Evolutionary conservation across 2,329 filamentous ascomycete species (phyloP).

Genomic region (Ophiostoma perfectum): DNA sequence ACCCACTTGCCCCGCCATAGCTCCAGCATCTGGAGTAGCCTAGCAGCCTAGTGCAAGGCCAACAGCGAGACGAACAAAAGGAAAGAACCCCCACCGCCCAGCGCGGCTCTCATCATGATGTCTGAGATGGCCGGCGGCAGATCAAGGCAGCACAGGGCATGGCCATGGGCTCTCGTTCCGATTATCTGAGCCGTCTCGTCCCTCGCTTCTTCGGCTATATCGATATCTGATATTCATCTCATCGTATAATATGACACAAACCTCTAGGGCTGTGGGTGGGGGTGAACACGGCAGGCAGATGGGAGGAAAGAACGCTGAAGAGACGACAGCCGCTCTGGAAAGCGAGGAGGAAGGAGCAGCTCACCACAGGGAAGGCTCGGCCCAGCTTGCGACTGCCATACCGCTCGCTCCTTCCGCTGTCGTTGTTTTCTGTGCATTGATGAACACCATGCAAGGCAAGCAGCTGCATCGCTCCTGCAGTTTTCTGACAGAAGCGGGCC

Average conservation of each 20-base stretch:
- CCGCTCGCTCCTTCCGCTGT: background rate
- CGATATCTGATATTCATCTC: no score
- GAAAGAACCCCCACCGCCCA: constrained; percentile 17
- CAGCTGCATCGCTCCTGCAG: constrained; percentile 12
- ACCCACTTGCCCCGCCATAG: constrained; percentile 23
- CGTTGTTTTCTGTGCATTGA: background rate
- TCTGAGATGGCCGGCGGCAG: background rate
- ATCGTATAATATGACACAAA: no score
- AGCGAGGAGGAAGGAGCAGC: no score
- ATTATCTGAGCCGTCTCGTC: no score
- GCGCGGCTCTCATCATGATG: constrained; percentile 10
- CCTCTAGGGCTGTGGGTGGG: no score
- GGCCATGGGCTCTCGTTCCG: no score
- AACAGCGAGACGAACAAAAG: no score
- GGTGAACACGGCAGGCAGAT: no score
- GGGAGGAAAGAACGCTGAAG: no score
- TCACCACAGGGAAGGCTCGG: background rate
- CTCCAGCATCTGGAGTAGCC: background rate
- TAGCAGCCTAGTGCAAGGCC: no score
- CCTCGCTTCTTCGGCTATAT: no score
- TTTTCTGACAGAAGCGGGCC: constrained; percentile 10
- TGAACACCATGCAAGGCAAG: background rate
- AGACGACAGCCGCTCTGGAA: no score
- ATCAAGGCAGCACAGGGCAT: background rate
- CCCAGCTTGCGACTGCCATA: background rate